Base-by-base conservation (phyloP, 345 rosid species). In the Brassica incana region DNA sequence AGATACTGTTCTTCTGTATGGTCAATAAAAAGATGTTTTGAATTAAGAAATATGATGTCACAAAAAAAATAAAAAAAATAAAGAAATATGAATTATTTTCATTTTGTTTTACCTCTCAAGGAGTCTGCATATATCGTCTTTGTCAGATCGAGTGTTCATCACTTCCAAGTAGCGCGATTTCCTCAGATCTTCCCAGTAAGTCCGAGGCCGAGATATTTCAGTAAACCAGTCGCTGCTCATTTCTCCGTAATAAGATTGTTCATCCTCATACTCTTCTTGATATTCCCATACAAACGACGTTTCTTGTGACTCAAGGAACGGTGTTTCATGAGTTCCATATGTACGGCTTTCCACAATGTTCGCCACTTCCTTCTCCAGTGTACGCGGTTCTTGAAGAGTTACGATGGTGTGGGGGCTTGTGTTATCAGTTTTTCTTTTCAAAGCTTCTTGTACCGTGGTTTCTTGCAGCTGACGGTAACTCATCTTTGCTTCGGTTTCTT, bases 111-210 rank as follows among this genome's bases (percentile, higher is more conserved):
- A 94, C 97, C 97, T 91, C 82, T 89, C 86, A 6, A 95, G 86
- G 32, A 95, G 94, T 83, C 82, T 83, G 59, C 89, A 85, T 30
- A 90, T 90, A 54, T 92, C 99, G 45, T 86, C 88, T 70, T 85
- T 83, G 38, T 80, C 87, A 11, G 93, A 74, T 76, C 70, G 79
- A 78, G 81, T 65, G 69, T 58, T 85, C 65, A 90, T 89, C 82
- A 89, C 86, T 75, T 95, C 89, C 52, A 78, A 59, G 78, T 95
- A 95, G 90, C 99, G 86, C 3, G 86, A 83, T 72, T 85, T 82
- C 78, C 97, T 86, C 11, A 77, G 82, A 64, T 82, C 85, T 79
- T 95, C 99, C 99, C 99, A 95, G 29, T 87, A 89, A 72, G 92
- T 88, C 36, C 88, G 82, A 1, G 99, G 99, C 43, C 97, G 86